Conservation (phyloP, 371 early-diverging fungal species). For the Rhizopus delemar region DNA sequence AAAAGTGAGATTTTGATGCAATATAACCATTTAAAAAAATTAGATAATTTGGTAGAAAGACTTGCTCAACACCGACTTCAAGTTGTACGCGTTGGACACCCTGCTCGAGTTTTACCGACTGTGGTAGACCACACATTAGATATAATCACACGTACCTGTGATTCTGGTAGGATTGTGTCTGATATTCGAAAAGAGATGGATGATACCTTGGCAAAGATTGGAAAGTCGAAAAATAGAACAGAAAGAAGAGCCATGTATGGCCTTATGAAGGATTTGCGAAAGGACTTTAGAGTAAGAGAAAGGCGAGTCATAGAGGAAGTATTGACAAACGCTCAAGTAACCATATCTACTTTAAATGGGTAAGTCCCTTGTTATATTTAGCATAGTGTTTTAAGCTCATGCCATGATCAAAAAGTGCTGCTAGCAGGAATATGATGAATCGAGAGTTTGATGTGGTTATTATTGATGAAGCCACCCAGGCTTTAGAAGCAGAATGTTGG, state of each 20-base stretch:
- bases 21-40: neutral
- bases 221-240: conserved; percentile 63
- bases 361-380: conserved; percentile 10
- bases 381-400: neutral
- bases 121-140: conserved; percentile 76
- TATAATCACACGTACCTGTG: conserved; percentile 67
- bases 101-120: conserved; percentile 75
- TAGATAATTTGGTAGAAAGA: conserved; percentile 84
- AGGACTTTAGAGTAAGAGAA: conserved; percentile 75
- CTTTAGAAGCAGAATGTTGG: conserved; percentile 90
- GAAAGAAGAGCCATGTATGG: conserved; percentile 72
- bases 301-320: conserved; percentile 66
- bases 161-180: conserved; percentile 74
- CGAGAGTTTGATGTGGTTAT: conserved; percentile 87
- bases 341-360: conserved; percentile 67
- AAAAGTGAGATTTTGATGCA: neutral
- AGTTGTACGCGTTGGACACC: conserved; percentile 88
- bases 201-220: conserved; percentile 57
- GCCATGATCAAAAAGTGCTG: conserved; percentile 37
- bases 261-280: conserved; percentile 71
- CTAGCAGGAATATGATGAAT: conserved; percentile 53
- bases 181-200: conserved; percentile 86
- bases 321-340: conserved; percentile 62
- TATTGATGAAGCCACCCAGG: conserved; percentile 95
- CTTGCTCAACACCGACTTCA: conserved; percentile 59